Base-by-base conservation (phyloP, 768 basidiomycete species). In the Obba rivulosa region DNA sequence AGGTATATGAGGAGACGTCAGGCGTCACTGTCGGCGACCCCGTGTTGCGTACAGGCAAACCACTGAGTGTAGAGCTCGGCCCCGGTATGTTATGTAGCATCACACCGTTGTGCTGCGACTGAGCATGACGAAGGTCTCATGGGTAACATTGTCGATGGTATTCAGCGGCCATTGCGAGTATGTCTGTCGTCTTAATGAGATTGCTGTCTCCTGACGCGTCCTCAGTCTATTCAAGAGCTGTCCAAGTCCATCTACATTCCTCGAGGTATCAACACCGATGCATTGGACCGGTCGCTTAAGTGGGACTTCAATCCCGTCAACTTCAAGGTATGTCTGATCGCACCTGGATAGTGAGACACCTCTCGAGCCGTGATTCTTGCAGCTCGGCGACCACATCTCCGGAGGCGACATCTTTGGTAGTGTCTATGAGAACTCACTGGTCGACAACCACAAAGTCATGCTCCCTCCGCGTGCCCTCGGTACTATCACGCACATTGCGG, bases 181-280 rank as follows among this genome's bases (percentile, higher is more conserved):
- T 55, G 87, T 66, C 37, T 17, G 44, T 8, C 35, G 45, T 43
- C 34, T 50, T 28, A 39, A 43, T 42, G 48, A 22, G 37, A 14
- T 24, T 38, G 21, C 36, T 54, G 45, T 8, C 31, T 34, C 46
- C 31, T 54, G 37, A 41, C 47, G 47, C 44, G 38, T 50, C 41
- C 28, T 34, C 62, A 80, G 85, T 82, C 87, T 31, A 99, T 99
- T 57, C 92, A 93, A 81, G 91, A 96, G 62, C 77, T 90, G 36
- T 97, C 96, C 39, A 87, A 97, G 60, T 96, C 92, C n/a, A 99
- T 99, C 62, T 99, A 99, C 69, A 98, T 99, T 53, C 96, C 96
- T 55, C 87, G 93, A 60, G 96, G 96, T 48, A 98, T 99, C 69
- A 98, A 98, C 70, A 98, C 96, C 28, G 83, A 94, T 55, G 89